A percentile compares a stretch with the other conserved stretches of the same genome.
These are phyloP conservation scores for Sphaerobolus stellatus DNA, from an alignment of 1,284 basidiomycete genomes.

Conservation along the genomic window DNA sequence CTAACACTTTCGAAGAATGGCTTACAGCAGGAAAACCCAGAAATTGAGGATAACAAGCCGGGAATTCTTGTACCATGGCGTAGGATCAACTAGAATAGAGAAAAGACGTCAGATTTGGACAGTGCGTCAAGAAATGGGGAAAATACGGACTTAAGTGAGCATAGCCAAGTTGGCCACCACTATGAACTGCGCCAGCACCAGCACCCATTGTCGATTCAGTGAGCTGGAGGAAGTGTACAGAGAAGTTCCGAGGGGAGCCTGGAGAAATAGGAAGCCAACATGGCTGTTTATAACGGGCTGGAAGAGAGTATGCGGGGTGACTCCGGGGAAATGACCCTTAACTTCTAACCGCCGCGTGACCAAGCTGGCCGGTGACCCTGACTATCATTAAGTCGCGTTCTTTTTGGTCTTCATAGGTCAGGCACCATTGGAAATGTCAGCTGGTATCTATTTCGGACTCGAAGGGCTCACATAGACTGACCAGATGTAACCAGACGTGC, in stretches of 20 bases:
- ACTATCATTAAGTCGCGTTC: neutral
- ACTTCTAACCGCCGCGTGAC: slow-evolving; percentile 2
- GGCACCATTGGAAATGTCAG: too few relatives aligned
- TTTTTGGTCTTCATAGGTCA: neutral
- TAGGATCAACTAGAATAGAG: slow-evolving; percentile 7
- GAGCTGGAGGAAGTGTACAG: neutral
- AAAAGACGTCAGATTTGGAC: neutral
- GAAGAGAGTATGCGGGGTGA: neutral
- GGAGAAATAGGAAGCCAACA: slow-evolving; percentile 10
- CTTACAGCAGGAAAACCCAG: slow-evolving; percentile 68
- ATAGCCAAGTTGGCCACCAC: slow-evolving; percentile 37
- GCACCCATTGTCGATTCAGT: slow-evolving; percentile 40
- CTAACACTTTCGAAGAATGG: slow-evolving; percentile 11
- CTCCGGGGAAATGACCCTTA: slow-evolving; percentile 10
- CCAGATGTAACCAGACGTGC: too few relatives aligned
- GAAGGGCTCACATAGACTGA: too few relatives aligned
- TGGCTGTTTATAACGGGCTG: neutral
- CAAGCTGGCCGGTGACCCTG: neutral
- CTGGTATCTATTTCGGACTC: too few relatives aligned
- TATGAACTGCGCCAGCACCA: slow-evolving; percentile 39
- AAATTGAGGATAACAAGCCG: slow-evolving; percentile 59
- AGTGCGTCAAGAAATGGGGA: neutral
- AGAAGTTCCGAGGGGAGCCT: neutral
- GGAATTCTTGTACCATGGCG: slow-evolving; percentile 14
- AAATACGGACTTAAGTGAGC: slow-evolving; percentile 55